A percentile compares a stretch with the other conserved stretches of the same genome.
phyloP scores from a whole-genome alignment of 2,329 filamentous ascomycete genomes.

The Diaporthe australafricana region DNA sequence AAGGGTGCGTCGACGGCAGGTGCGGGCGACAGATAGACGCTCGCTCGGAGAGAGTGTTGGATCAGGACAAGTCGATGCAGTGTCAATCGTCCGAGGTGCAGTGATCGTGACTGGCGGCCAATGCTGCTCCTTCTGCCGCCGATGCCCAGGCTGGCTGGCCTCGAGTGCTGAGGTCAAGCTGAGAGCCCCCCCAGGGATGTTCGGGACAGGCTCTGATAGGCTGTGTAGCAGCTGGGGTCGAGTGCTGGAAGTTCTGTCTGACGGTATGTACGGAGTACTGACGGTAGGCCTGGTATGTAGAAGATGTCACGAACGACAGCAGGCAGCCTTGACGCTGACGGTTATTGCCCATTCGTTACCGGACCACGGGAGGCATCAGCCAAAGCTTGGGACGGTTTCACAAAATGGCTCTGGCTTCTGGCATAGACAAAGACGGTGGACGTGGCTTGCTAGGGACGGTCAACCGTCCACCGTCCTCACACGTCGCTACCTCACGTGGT shows the following conservation, averaged over 20 bases:
- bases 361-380: neutral
- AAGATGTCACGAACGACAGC: neutral
- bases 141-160: neutral
- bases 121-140: neutral
- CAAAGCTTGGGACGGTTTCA: neutral
- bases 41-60: slow-evolving; percentile 5
- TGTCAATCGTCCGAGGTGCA: slow-evolving; percentile 6
- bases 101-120: slow-evolving; percentile 12
- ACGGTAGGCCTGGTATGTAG: neutral
- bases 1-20: slow-evolving; percentile 5
- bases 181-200: neutral
- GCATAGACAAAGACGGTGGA: slow-evolving; percentile 9
- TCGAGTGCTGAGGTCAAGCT: slow-evolving; percentile 4
- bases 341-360: slow-evolving; percentile 7
- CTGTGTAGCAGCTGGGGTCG: neutral
- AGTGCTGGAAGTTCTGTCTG: neutral
- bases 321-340: neutral
- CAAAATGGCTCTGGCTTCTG: neutral
- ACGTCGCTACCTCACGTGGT: neutral
- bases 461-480: neutral
- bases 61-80: slow-evolving; percentile 21
- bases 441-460: neutral
- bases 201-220: slow-evolving; percentile 25
- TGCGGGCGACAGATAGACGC: slow-evolving; percentile 16
- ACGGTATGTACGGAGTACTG: neutral